These are phyloP conservation scores for Pseudocercospora eumusae DNA, from an alignment of 2,329 filamentous ascomycete species.

Conservation along the genomic window DNA sequence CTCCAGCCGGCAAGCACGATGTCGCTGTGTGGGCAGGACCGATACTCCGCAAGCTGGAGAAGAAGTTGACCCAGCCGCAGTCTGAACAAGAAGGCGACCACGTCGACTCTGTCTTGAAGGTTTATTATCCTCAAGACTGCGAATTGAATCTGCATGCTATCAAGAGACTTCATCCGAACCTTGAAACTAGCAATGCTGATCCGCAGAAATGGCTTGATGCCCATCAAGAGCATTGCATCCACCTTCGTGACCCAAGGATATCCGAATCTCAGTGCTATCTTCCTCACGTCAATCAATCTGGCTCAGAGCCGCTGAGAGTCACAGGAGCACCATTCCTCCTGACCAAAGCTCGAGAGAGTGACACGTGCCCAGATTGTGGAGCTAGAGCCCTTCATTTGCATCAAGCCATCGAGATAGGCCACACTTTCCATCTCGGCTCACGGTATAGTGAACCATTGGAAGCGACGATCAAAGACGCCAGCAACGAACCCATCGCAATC, in stretches of 20 bases:
- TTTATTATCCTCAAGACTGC: conserved; percentile 49
- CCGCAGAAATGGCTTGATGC: conserved; percentile 3
- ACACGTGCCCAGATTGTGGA: conserved; percentile 71
- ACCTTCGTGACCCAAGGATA: not conserved
- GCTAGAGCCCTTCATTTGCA: conserved; percentile 61
- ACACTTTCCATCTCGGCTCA: conserved; percentile 91
- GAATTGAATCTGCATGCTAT: conserved; percentile 63
- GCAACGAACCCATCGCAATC: conserved; percentile 56
- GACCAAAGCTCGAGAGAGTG: conserved; percentile 65
- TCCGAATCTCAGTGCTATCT: not conserved
- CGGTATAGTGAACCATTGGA: conserved; percentile 78
- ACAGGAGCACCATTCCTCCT: conserved; percentile 56
- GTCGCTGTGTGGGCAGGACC: conserved; percentile 22
- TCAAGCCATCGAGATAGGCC: conserved; percentile 83
- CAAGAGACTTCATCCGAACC: conserved; percentile 64
- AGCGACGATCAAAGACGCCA: conserved; percentile 57
- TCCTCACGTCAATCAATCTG: not conserved
- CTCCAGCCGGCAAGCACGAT: not conserved
- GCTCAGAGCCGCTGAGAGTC: not conserved
- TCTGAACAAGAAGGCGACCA: conserved; percentile 30
- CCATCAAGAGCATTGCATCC: not conserved
- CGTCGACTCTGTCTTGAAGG: conserved; percentile 63
- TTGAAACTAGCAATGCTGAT: conserved; percentile 62
- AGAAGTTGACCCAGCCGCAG: not conserved
- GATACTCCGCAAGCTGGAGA: not conserved